Percentiles rank a stretch among this genome's conserved stretches.
Conservation (phyloP, 2,329 filamentous ascomycete genomes). For the Curvularia eragrostidis region DNA sequence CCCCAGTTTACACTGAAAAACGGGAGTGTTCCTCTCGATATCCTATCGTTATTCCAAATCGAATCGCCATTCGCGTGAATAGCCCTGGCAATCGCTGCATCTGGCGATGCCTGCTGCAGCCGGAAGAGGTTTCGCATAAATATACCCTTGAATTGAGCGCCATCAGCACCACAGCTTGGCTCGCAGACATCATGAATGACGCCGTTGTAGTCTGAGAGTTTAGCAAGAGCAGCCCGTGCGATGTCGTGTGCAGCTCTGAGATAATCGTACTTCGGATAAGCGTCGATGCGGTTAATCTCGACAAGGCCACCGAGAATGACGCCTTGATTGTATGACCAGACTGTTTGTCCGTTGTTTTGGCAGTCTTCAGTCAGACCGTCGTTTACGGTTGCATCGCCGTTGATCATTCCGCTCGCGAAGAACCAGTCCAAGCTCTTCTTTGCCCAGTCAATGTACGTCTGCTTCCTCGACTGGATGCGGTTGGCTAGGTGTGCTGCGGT, state of each 20-base stretch:
- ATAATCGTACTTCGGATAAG: slow-evolving; percentile 37
- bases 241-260: slow-evolving; percentile 48
- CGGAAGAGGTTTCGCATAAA: slow-evolving; percentile 70
- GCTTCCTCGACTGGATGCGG: slow-evolving; percentile 45
- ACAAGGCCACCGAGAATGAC: slow-evolving; percentile 65
- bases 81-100: slow-evolving; percentile 60
- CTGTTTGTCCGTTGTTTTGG: slow-evolving; percentile 57
- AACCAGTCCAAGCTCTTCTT: slow-evolving; percentile 61
- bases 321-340: slow-evolving; percentile 67
- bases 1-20: slow-evolving; percentile 69
- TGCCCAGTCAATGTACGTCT: slow-evolving; percentile 56
- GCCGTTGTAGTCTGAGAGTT: slow-evolving; percentile 47
- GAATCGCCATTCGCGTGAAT: slow-evolving; percentile 68
- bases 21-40: slow-evolving; percentile 37
- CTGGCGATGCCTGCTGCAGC: slow-evolving; percentile 61
- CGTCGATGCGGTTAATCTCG: slow-evolving; percentile 57
- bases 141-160: slow-evolving; percentile 74
- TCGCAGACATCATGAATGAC: slow-evolving; percentile 53
- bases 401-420: slow-evolving; percentile 56
- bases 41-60: slow-evolving; percentile 67
- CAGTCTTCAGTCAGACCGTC: slow-evolving; percentile 61
- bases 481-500: slow-evolving; percentile 64
- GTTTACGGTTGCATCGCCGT: slow-evolving; percentile 58
- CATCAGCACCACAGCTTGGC: slow-evolving; percentile 50
- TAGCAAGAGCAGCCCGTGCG: slow-evolving; percentile 48